phyloP scores from a whole-genome alignment of 306 rosid genomes.

The Corylus avellana region DNA sequence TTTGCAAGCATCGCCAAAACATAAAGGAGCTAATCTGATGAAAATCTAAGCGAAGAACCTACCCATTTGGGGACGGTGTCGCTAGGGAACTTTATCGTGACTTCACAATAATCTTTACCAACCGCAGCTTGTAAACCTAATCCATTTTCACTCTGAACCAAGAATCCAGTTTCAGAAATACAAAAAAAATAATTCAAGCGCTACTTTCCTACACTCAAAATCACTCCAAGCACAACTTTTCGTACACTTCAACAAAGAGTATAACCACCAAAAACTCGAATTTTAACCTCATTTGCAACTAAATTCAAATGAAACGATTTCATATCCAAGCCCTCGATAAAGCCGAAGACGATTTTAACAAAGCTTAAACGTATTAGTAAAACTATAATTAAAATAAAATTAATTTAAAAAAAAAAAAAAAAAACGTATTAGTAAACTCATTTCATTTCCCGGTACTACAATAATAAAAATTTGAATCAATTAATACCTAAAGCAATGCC shows the following conservation, averaged over 20 bases:
- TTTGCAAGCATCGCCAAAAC: constrained; percentile 6
- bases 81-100: constrained; percentile 64
- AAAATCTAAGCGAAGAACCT: constrained; percentile 25
- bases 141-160: constrained; percentile 82
- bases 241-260: background rate
- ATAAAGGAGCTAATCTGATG: constrained; percentile 16
- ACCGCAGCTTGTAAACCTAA: constrained; percentile 68
- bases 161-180: constrained; percentile 13
- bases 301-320: background rate
- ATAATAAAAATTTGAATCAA: background rate
- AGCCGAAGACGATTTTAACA: background rate
- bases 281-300: background rate
- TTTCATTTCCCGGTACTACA: background rate
- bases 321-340: background rate
- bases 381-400: no score
- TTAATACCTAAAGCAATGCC: background rate
- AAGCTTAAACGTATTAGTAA: background rate
- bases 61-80: constrained; percentile 98
- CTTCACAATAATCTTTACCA: constrained; percentile 67
- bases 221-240: constrained; percentile 5
- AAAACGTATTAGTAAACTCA: no score
- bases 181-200: background rate
- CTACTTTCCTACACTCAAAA: background rate
- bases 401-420: no score
- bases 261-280: background rate